Conservation (phyloP, 2,329 filamentous ascomycete species). For the Bipolaris zeicola region DNA sequence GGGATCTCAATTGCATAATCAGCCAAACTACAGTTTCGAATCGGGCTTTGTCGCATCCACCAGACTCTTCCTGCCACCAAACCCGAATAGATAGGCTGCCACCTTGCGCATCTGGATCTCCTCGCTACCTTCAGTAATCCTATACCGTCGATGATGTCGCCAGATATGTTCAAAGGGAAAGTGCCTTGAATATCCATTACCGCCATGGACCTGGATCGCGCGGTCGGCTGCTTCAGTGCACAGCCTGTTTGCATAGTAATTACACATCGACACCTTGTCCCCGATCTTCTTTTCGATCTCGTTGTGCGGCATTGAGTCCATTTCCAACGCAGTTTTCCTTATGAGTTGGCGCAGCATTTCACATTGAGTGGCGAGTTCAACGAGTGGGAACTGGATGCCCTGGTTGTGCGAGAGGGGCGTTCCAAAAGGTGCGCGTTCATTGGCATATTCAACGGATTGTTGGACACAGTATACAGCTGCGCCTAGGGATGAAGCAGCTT, state of each 20-base stretch:
- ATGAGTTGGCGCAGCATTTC: conserved; percentile 67
- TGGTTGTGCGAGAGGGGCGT: conserved; percentile 64
- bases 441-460: conserved; percentile 62
- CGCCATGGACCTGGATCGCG: conserved; percentile 67
- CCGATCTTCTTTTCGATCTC: conserved; percentile 64
- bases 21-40: conserved; percentile 36
- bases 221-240: conserved; percentile 66
- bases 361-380: conserved; percentile 65
- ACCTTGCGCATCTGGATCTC: conserved; percentile 72
- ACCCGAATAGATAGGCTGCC: conserved; percentile 64
- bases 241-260: conserved; percentile 67
- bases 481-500: conserved; percentile 65
- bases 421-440: conserved; percentile 60
- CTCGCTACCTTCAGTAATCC: conserved; percentile 68
- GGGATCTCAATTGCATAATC: neutral
- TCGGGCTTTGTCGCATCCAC: conserved; percentile 40
- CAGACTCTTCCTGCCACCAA: conserved; percentile 53
- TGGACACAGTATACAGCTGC: conserved; percentile 66
- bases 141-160: conserved; percentile 66
- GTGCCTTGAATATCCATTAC: conserved; percentile 63
- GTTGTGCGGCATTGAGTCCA: conserved; percentile 62
- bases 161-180: conserved; percentile 69
- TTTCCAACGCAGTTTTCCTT: conserved; percentile 64
- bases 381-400: conserved; percentile 67
- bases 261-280: conserved; percentile 69